phyloP scores from a whole-genome alignment of 2,329 filamentous ascomycete genomes.

The Penicillium janthinellum region DNA sequence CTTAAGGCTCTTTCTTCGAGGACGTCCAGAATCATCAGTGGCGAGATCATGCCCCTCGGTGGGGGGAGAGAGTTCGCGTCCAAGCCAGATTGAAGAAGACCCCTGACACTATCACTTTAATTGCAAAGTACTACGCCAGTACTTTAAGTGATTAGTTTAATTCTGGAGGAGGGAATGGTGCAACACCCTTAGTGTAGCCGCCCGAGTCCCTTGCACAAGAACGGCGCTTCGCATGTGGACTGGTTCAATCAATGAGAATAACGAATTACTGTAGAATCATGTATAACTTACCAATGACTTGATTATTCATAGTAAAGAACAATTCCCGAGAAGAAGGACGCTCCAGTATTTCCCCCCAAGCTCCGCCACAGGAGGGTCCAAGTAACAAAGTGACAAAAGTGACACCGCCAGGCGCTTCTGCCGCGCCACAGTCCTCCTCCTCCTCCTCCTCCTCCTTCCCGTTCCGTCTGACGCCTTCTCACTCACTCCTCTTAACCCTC shows the following conservation, averaged over 20 bases:
- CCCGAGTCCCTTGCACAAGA: neutral
- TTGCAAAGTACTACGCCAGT: neutral
- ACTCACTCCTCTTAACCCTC: conserved; percentile 12
- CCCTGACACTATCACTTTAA: neutral
- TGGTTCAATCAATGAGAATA: neutral
- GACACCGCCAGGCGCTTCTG: conserved; percentile 25
- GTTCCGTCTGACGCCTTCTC: neutral
- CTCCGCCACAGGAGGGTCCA: neutral
- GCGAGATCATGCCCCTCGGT: too few relatives aligned
- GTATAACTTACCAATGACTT: too few relatives aligned
- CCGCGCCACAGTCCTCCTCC: conserved; percentile 15
- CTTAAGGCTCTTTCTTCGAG: neutral
- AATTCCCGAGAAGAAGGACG: neutral
- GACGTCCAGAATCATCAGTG: too few relatives aligned
- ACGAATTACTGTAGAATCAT: too few relatives aligned
- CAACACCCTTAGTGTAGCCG: neutral
- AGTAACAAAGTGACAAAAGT: conserved; percentile 1
- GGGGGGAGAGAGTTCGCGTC: neutral
- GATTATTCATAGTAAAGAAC: neutral
- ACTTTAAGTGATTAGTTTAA: neutral
- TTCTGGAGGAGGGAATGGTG: neutral
- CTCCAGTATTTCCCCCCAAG: neutral
- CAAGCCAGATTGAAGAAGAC: neutral
- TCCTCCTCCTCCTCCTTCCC: conserved; percentile 14
- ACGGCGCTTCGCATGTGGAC: neutral